Base-by-base conservation (phyloP, 2,329 filamentous ascomycete species). In the Pseudocercospora cruenta region DNA sequence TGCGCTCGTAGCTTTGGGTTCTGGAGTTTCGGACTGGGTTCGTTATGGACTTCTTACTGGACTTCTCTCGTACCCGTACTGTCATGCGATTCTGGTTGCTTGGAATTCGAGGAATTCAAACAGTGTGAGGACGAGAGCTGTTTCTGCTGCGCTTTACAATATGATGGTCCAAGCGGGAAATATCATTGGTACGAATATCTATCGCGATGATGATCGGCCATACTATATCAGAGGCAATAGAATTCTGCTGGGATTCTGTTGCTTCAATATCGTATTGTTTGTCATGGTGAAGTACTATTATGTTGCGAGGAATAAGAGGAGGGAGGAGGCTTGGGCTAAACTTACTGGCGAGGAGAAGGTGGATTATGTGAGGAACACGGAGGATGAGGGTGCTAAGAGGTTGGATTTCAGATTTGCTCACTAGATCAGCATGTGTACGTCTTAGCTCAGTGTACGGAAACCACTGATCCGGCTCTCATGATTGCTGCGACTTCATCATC, bases 171-270 rank as follows among this genome's bases (percentile, higher is more conserved):
- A 86, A 70, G 72, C 81, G 0, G 81, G 81, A 31, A 80, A 80
- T 26, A 81, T 84, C 43, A 80, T 83, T 47, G 77, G 77, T 3
- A 78, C 78, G 0, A 82, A 85, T 59, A 83, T 85, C 58, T 85
- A 85, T 71, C 80, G 83, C 14, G 74, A 79, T 64, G 78, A 84
- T 63, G 81, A 85, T 58, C 75, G 77, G 60, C 83, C 82, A 1
- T 74, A 79, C 7, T 84, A 82, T 62, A 75, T 78, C 6, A 77
- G 80, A 0, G 82, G 81, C 1, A 83, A 83, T 60, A 68, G 66
- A 7, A 71, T 74, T 0, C 53, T 79, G 10, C 60, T 79, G 2
- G 73, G 68, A 1, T 73, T 79, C 10, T 69, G 67, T 19, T 69
- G 75, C 36, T 65, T 73, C 21, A 78, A 78, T 45, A 73, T 79